Evolutionary conservation across 202 grass and related monocot species (phyloP).

Genomic region (Tripidium arundinaceum): DNA sequence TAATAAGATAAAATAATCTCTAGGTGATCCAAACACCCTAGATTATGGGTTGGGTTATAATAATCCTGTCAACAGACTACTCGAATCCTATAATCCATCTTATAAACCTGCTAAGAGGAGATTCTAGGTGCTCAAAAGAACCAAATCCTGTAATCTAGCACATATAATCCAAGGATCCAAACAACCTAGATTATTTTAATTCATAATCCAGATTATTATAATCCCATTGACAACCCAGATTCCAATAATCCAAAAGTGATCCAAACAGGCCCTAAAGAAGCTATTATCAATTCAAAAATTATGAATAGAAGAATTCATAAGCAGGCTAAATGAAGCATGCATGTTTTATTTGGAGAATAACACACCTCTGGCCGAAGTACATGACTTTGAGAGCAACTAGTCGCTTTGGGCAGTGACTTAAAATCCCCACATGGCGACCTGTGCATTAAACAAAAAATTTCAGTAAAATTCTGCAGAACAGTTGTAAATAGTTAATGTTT

Average conservation of each 20-base stretch:
- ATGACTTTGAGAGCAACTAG: slow-evolving; percentile 77
- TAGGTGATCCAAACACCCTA: too few relatives aligned
- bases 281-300: background rate
- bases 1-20: background rate
- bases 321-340: background rate
- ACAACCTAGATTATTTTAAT: too few relatives aligned
- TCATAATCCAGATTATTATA: too few relatives aligned
- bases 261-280: background rate
- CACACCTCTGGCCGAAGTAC: slow-evolving; percentile 88
- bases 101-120: too few relatives aligned
- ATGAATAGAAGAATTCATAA: background rate
- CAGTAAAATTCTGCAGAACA: slow-evolving; percentile 13
- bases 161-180: too few relatives aligned
- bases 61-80: too few relatives aligned
- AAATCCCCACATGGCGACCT: slow-evolving; percentile 40
- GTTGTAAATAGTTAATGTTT: background rate
- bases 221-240: too few relatives aligned
- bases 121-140: too few relatives aligned
- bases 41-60: too few relatives aligned
- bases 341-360: slow-evolving; percentile 10
- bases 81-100: too few relatives aligned
- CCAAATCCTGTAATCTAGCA: too few relatives aligned
- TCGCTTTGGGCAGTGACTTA: slow-evolving; percentile 57
- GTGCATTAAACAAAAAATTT: slow-evolving; percentile 7
- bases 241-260: too few relatives aligned